A percentile compares a stretch with the other conserved stretches of the same genome.
These are phyloP conservation scores for Thelonectria blattea DNA, from an alignment of 2,329 filamentous ascomycete genomes.

Conservation along the genomic window DNA sequence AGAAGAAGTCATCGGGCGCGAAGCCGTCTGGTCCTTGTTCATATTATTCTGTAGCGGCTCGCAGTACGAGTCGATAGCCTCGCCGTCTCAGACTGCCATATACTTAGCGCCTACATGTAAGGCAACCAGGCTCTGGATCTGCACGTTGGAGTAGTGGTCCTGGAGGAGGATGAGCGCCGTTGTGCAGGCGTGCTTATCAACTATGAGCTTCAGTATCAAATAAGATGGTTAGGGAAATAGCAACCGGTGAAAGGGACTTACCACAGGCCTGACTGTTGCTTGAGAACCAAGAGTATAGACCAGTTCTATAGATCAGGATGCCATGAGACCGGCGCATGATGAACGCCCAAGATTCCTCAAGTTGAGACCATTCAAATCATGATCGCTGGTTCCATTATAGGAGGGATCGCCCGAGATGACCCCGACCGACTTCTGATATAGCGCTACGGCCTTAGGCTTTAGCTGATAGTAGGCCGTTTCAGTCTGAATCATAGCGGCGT, in stretches of 20 bases:
- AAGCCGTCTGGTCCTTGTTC: background rate
- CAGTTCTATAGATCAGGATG: slow-evolving; percentile 36
- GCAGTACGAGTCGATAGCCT: slow-evolving; percentile 25
- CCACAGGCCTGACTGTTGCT: slow-evolving; percentile 35
- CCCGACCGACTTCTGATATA: slow-evolving; percentile 12
- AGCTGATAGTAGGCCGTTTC: slow-evolving; percentile 36
- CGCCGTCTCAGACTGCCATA: slow-evolving; percentile 35
- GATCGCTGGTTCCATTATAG: background rate
- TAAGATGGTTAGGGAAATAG: too few species aligned
- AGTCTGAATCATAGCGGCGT: slow-evolving; percentile 56
- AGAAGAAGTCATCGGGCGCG: slow-evolving; percentile 1
- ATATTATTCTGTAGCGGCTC: background rate
- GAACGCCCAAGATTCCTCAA: slow-evolving; percentile 35
- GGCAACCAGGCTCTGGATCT: slow-evolving; percentile 38
- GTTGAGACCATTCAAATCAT: slow-evolving; percentile 22
- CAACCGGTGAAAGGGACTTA: too few species aligned
- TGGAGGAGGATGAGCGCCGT: slow-evolving; percentile 30
- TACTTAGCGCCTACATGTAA: slow-evolving; percentile 43
- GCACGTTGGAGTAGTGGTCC: slow-evolving; percentile 31
- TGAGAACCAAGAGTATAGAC: slow-evolving; percentile 39
- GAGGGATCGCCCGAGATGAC: slow-evolving; percentile 18
- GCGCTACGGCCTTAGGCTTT: slow-evolving; percentile 17
- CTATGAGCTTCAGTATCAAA: background rate
- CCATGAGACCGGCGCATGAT: slow-evolving; percentile 28
- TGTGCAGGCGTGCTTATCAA: slow-evolving; percentile 31